phyloP scores from a whole-genome alignment of 2,329 filamentous ascomycete genomes.

The Thelonectria olida region DNA sequence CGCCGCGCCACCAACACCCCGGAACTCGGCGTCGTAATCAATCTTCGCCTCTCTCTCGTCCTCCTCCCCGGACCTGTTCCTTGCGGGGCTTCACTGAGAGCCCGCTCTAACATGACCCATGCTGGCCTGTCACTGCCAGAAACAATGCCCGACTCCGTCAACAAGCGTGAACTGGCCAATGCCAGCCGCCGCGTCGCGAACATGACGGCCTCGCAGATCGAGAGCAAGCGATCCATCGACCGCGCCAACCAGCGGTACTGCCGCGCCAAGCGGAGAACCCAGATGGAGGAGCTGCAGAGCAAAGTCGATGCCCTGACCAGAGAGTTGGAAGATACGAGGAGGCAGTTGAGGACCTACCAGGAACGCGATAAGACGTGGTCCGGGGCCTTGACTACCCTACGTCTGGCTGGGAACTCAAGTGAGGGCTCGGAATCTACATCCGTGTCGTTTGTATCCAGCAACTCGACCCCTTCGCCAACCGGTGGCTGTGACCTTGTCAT shows the following conservation, averaged over 20 bases:
- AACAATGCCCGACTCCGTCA: conserved; percentile 1
- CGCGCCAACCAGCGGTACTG: conserved; percentile 37
- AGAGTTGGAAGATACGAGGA: conserved; percentile 7
- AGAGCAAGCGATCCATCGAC: conserved; percentile 39
- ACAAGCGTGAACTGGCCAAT: conserved; percentile 19
- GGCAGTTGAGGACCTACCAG: conserved; percentile 7
- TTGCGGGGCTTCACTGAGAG: background rate
- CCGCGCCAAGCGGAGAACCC: conserved; percentile 34
- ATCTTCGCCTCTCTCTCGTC: background rate
- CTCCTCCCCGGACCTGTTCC: background rate
- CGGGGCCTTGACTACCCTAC: background rate
- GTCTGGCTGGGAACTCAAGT: background rate
- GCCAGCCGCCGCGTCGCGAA: conserved; percentile 32
- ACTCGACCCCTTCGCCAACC: background rate
- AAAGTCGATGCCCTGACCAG: conserved; percentile 25
- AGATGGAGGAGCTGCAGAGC: conserved; percentile 28
- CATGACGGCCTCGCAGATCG: conserved; percentile 33
- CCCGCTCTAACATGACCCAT: background rate
- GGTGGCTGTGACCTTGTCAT: background rate
- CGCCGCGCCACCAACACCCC: background rate
- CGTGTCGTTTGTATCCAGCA: background rate
- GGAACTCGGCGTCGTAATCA: background rate
- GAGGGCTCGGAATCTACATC: conserved; percentile 1
- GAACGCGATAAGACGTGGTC: conserved; percentile 22
- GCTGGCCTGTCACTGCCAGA: background rate